Conservation (phyloP, 2,329 filamentous ascomycete species). For the Cercospora nicotianae region DNA sequence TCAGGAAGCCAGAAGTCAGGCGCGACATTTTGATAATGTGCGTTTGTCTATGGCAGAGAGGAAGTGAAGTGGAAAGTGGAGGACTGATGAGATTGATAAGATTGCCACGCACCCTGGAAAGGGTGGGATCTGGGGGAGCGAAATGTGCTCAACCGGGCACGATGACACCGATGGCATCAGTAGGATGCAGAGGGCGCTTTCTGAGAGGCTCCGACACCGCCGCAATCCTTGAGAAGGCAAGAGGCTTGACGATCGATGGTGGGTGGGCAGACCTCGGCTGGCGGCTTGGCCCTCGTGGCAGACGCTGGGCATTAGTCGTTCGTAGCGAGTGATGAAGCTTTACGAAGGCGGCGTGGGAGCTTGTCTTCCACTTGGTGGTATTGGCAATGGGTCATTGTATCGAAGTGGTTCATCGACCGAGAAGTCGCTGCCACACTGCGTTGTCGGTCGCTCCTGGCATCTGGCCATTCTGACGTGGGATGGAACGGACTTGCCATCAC, state of each 20-base stretch:
- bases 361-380: background rate
- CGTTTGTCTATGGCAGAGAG: background rate
- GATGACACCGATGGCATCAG: background rate
- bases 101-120: background rate
- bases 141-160: background rate
- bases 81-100: constrained; percentile 8
- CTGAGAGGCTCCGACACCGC: background rate
- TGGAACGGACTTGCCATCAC: background rate
- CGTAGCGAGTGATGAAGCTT: background rate
- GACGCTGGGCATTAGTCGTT: background rate
- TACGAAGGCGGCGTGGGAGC: background rate
- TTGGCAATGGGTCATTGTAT: background rate
- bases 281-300: constrained; percentile 8
- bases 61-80: background rate
- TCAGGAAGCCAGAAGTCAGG: constrained; percentile 4
- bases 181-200: background rate
- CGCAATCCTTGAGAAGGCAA: background rate
- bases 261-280: constrained; percentile 7
- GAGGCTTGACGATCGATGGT: background rate
- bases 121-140: background rate
- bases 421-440: background rate
- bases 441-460: background rate
- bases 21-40: background rate
- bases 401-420: background rate
- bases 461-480: background rate